phyloP scores from a whole-genome alignment of 164 flowering plant genomes.

The Vitis rupestris region DNA sequence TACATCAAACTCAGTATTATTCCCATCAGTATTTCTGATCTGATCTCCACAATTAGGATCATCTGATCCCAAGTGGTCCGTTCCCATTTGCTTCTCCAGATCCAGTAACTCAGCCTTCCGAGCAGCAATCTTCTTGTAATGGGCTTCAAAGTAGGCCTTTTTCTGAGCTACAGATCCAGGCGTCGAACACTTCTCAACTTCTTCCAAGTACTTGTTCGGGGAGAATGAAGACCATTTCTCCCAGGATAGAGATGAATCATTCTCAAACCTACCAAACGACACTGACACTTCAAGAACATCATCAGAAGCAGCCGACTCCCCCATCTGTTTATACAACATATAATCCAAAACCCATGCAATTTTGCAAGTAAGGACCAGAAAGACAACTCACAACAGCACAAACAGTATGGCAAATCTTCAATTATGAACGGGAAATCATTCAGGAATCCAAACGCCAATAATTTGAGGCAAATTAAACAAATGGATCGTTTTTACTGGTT shows the following conservation, averaged over 20 bases:
- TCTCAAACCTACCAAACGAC: conserved; percentile 82
- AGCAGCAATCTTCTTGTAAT: conserved; percentile 80
- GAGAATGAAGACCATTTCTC: conserved; percentile 94
- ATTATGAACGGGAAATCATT: conserved; percentile 10
- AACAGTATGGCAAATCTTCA: conserved; percentile 1
- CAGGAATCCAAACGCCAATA: background rate
- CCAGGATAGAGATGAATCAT: conserved; percentile 71
- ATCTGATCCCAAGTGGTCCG: conserved; percentile 20
- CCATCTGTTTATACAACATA: conserved; percentile 39
- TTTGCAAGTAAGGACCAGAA: conserved; percentile 13
- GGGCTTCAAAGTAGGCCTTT: conserved; percentile 89
- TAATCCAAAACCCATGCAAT: conserved; percentile 12
- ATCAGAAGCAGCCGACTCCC: conserved; percentile 29
- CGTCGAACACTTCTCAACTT: conserved; percentile 85
- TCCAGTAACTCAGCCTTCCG: conserved; percentile 57
- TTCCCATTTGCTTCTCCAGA: conserved; percentile 42
- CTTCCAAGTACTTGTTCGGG: conserved; percentile 85
- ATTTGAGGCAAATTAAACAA: conserved; percentile 6
- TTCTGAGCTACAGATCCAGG: conserved; percentile 92
- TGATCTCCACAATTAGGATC: conserved; percentile 23
- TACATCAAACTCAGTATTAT: conserved; percentile 17
- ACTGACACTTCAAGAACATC: conserved; percentile 54
- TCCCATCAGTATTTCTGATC: conserved; percentile 8
- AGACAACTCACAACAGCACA: conserved; percentile 10
- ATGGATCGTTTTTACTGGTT: conserved; percentile 9